Evolutionary conservation across 2,329 filamentous ascomycete genomes (phyloP), one percentile per base, ranked within the genome.

Genomic region (Penicillium sp.): DNA sequence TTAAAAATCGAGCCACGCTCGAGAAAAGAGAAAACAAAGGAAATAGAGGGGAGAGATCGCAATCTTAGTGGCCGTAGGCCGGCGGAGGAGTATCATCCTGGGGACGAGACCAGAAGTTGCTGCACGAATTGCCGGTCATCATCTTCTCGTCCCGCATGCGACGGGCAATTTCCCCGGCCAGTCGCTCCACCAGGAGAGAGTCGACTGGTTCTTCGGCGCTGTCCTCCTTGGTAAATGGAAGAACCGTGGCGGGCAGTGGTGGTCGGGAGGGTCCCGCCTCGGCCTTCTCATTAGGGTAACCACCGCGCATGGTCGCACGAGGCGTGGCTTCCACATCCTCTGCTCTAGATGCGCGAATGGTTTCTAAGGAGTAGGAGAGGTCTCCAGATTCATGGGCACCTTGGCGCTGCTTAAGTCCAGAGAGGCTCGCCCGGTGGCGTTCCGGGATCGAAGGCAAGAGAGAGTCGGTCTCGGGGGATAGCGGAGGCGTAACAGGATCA

Each of bases 131-230:
- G 44, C 57, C 62, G 18, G 61, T 51, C 45, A 70, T 63, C 41
- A 69, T 67, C 73, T 96, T 94, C 74, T 96, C 89, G 61, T 96
- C 89, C 60, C 92, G 89, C 58, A 95, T 90, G 50, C 90, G 87
- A 54, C 71, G 70, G 31, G 91, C 90, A 63, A 97, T 92, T 71
- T 97, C 94, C 57, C 86, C 87, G 5, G 92, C 92, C 83, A 99
- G 94, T 76, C 96, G 72, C 63, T 74, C 72, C 46, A 77, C 74
- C 63, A 74, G 69, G 4, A 69, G 70, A 55, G 76, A 73, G 53
- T 80, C 76, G n/a, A 79, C 66, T 22, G 77, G 70, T 14, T 65
- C 66, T 28, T 69, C 64, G 22, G 58, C 41, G 5, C 59, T 63
- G 4, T 69, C 62, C n/a, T 61, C 56, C 25, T 70, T 64, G 28